These are phyloP conservation scores for Choiromyces venosus DNA, from an alignment of 495 filamentous ascomycete genomes.

Conservation along the genomic window DNA sequence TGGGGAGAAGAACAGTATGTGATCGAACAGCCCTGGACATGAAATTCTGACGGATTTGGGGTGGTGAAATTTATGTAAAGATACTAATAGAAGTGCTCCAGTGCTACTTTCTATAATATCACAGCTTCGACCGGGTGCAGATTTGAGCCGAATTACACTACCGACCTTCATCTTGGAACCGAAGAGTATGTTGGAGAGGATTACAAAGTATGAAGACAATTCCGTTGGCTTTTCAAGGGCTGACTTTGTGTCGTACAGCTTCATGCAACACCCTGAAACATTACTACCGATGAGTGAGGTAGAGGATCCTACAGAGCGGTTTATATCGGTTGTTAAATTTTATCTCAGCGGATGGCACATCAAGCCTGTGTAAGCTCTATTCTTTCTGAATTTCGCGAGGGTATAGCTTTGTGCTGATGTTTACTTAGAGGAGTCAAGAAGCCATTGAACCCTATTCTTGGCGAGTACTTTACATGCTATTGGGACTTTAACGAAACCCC, in stretches of 20 bases:
- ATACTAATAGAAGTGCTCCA: conserved; percentile 25
- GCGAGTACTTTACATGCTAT: conserved; percentile 89
- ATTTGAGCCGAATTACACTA: conserved; percentile 86
- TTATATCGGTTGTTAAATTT: conserved; percentile 92
- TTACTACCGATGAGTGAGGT: conserved; percentile 79
- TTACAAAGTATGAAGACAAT: conserved; percentile 77
- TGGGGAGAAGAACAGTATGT: conserved; percentile 41
- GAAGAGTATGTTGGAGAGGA: conserved; percentile 93
- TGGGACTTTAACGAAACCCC: conserved; percentile 81
- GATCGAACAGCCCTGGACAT: not conserved
- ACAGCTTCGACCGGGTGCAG: conserved; percentile 89
- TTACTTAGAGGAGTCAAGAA: conserved; percentile 89
- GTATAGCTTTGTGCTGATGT: conserved; percentile 36
- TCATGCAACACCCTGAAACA: conserved; percentile 98
- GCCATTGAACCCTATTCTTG: conserved; percentile 92
- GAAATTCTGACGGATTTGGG: not conserved
- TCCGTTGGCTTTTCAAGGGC: conserved; percentile 15
- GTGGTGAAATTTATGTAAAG: conserved; percentile 2
- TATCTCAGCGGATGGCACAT: conserved; percentile 99
- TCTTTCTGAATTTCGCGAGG: not conserved
- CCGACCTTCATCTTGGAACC: conserved; percentile 98
- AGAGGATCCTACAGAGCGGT: conserved; percentile 84
- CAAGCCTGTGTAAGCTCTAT: conserved; percentile 70
- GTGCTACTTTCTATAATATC: conserved; percentile 66
- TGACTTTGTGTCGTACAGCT: conserved; percentile 53